phyloP scores from a whole-genome alignment of 768 basidiomycete species.

The Lentinula boryana region DNA sequence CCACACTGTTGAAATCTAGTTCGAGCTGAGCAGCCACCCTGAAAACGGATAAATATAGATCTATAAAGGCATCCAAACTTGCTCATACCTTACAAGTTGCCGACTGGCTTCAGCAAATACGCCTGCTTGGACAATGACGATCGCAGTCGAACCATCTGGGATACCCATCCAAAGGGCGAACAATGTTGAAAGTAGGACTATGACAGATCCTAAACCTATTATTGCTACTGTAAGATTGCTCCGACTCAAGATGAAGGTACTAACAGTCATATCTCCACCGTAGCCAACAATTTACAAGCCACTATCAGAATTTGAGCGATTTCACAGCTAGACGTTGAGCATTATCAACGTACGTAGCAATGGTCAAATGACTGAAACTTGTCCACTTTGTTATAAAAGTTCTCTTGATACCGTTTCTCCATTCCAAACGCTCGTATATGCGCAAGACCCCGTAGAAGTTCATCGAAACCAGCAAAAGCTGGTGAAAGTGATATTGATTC shows the following conservation, averaged over 20 bases:
- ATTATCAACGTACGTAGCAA: conserved; percentile 46
- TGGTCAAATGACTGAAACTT: conserved; percentile 71
- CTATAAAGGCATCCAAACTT: not conserved
- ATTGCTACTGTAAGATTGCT: not conserved
- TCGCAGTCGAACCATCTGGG: conserved; percentile 55
- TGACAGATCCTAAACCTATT: conserved; percentile 60
- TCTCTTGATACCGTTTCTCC: conserved; percentile 60
- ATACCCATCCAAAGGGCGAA: conserved; percentile 58
- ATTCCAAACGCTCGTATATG: conserved; percentile 70
- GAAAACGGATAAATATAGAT: not conserved
- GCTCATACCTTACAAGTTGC: conserved; percentile 48
- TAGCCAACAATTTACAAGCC: conserved; percentile 66
- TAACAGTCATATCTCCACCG: conserved; percentile 70
- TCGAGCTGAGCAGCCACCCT: conserved; percentile 67
- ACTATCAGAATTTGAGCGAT: conserved; percentile 27
- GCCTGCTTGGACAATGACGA: conserved; percentile 68
- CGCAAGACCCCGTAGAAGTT: conserved; percentile 57
- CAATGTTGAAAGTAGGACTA: conserved; percentile 63
- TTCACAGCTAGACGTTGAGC: not conserved
- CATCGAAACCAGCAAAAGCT: conserved; percentile 69
- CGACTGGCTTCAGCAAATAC: conserved; percentile 66
- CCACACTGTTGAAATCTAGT: conserved; percentile 70
- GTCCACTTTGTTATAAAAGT: conserved; percentile 55
- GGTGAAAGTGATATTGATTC: conserved; percentile 67
- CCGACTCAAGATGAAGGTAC: conserved; percentile 12